Evolutionary conservation across 352 stramenopile genomes (phyloP).

Genomic region (Pythium periplocum): DNA sequence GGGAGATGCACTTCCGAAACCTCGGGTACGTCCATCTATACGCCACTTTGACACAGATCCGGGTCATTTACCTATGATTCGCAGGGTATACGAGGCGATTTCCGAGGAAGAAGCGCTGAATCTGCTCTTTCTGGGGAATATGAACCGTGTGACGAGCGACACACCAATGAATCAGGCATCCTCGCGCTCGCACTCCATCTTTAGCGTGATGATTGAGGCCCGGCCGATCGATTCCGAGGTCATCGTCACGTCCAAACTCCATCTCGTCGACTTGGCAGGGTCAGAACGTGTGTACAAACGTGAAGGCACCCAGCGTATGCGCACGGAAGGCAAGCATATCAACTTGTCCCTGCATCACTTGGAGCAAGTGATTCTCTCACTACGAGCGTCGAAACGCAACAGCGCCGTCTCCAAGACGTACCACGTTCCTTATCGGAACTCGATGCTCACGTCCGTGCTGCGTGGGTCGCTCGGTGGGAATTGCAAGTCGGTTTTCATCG

Average conservation of each 20-base stretch:
- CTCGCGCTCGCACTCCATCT: constrained; percentile 94
- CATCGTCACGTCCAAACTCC: constrained; percentile 86
- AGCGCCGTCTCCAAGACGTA: constrained; percentile 32
- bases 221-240: constrained; percentile 66
- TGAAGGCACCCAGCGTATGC: constrained; percentile 83
- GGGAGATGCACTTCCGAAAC: constrained; percentile 79
- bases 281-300: constrained; percentile 96
- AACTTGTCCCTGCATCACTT: constrained; percentile 95
- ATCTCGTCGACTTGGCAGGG: constrained; percentile 94
- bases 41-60: too few species aligned
- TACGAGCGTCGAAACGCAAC: constrained; percentile 63
- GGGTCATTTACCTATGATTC: too few species aligned
- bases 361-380: constrained; percentile 93
- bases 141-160: constrained; percentile 93
- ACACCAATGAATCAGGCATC: constrained; percentile 96
- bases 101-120: constrained; percentile 94
- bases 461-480: constrained; percentile 94
- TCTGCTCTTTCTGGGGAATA: constrained; percentile 94
- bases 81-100: constrained; percentile 60
- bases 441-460: constrained; percentile 95
- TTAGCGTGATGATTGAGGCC: constrained; percentile 91
- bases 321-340: constrained; percentile 94
- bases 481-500: constrained; percentile 97
- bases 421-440: constrained; percentile 96
- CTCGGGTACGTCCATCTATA: constrained; percentile 22